These are phyloP conservation scores for Schizonepeta tenuifolia DNA, from an alignment of 257 asterid genomes.

Conservation along the genomic window DNA sequence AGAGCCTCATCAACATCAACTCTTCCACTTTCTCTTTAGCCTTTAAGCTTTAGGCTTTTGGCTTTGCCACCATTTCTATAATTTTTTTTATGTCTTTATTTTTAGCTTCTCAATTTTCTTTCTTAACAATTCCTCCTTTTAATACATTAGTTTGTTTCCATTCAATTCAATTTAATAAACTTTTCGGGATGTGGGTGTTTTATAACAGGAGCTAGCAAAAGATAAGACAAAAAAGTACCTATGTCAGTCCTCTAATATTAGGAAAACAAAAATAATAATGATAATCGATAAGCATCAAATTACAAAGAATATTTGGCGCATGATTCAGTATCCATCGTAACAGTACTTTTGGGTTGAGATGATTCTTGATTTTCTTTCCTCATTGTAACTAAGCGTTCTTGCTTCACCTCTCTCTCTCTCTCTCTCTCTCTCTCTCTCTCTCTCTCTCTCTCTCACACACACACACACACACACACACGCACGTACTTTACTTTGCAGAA, in stretches of 20 bases:
- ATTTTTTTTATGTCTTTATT: slow-evolving; percentile 27
- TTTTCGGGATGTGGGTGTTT: slow-evolving; percentile 74
- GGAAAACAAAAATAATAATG: slow-evolving; percentile 1
- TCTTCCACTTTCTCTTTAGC: slow-evolving; percentile 42
- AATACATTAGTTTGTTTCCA: slow-evolving; percentile 3
- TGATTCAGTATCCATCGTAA: slow-evolving; percentile 10
- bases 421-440: not conserved
- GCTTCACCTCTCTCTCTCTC: slow-evolving; percentile 18
- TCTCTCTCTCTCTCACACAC: slow-evolving; percentile 23
- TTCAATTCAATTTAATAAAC: slow-evolving; percentile 29
- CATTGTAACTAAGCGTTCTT: slow-evolving; percentile 5
- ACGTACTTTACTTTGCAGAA: slow-evolving; percentile 39
- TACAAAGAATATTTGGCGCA: slow-evolving; percentile 3
- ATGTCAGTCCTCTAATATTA: slow-evolving; percentile 35
- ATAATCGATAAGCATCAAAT: not conserved
- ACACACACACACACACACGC: slow-evolving; percentile 9
- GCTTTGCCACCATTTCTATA: slow-evolving; percentile 35
- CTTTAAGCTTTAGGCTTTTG: slow-evolving; percentile 35
- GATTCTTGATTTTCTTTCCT: slow-evolving; percentile 23
- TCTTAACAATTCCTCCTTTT: slow-evolving; percentile 40
- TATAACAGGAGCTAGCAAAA: slow-evolving; percentile 50
- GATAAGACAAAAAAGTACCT: slow-evolving; percentile 63
- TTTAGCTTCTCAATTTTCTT: slow-evolving; percentile 33
- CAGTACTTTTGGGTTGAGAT: not conserved
- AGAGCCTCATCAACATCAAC: slow-evolving; percentile 41